Conservation (phyloP, 441 rosid genomes). For the Gossypium laxum region DNA sequence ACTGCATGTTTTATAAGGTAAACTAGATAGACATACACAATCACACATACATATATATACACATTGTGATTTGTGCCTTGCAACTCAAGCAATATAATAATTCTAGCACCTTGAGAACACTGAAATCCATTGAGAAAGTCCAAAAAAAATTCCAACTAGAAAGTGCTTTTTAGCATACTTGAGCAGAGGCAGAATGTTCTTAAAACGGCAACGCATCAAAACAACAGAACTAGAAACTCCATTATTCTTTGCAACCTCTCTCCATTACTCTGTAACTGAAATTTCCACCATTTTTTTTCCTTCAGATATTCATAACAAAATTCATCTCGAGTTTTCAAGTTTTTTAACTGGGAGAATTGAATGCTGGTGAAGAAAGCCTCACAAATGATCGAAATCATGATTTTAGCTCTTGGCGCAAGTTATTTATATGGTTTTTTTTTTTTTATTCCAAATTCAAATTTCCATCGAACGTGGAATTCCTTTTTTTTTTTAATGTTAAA, state of each 20-base stretch:
- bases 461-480: no score
- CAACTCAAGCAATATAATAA: background rate
- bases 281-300: no score
- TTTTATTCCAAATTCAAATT: background rate
- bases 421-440: background rate
- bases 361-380: background rate
- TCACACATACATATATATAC: background rate
- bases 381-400: background rate
- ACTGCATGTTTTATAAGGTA: background rate
- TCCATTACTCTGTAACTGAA: no score
- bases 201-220: background rate
- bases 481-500: background rate
- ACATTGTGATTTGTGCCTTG: background rate
- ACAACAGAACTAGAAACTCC: background rate
- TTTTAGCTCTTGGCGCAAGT: background rate
- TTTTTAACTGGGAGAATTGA: background rate
- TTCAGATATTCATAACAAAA: no score
- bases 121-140: background rate
- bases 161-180: background rate
- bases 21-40: background rate
- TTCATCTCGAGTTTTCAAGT: no score
- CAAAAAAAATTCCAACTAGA: background rate
- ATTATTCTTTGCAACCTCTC: no score
- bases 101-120: background rate
- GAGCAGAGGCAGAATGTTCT: background rate